These are phyloP conservation scores for Cryptosporidium parvum DNA, from an alignment of 169 alveolate species.

Conservation along the genomic window DNA sequence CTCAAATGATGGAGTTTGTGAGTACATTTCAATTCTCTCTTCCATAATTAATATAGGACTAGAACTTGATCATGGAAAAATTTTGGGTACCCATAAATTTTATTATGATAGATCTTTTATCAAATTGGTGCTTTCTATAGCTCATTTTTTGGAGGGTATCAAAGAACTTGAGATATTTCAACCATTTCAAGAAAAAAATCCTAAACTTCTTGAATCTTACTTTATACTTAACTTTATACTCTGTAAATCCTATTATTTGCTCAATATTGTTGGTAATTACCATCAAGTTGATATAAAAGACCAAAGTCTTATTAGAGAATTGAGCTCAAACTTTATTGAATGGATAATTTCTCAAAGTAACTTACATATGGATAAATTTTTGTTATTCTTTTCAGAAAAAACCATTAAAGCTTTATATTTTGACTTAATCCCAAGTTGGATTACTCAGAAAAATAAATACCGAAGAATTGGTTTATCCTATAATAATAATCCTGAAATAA, in stretches of 20 bases:
- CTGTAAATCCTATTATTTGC: not conserved
- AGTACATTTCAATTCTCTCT: slow-evolving; percentile 13
- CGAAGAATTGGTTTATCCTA: not conserved
- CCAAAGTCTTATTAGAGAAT: not conserved
- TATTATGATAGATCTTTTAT: not conserved
- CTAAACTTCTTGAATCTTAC: slow-evolving; percentile 18
- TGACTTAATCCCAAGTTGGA: not conserved
- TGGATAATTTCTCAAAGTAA: not conserved
- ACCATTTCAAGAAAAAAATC: not conserved
- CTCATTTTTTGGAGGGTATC: not conserved
- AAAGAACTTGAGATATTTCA: not conserved
- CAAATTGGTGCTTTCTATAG: not conserved
- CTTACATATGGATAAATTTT: not conserved
- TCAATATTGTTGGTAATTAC: not conserved
- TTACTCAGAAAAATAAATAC: not conserved
- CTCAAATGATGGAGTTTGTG: not conserved
- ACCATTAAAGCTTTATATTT: not conserved
- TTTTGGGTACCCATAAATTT: not conserved
- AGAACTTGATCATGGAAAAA: not conserved
- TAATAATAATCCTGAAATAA: not conserved
- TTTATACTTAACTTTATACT: slow-evolving; percentile 12
- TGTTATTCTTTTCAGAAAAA: not conserved
- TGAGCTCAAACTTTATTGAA: not conserved
- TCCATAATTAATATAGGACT: slow-evolving; percentile 33
- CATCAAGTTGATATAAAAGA: not conserved